Conservation (phyloP, 1,284 basidiomycete genomes). For the Amylostereum chailletii region DNA sequence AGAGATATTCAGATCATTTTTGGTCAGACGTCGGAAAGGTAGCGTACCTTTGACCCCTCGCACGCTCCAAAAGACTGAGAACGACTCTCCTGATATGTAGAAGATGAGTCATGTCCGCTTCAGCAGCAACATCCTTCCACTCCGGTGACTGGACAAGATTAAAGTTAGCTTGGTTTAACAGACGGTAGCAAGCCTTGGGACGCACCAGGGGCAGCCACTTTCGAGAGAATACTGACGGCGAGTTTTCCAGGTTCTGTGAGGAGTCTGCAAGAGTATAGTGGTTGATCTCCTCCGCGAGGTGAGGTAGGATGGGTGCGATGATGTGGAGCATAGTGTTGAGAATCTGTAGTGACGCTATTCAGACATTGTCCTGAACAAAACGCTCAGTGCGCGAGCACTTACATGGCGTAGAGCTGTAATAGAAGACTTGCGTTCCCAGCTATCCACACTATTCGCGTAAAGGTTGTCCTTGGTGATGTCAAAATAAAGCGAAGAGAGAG, state of each 20-base stretch:
- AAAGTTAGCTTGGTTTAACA: background rate
- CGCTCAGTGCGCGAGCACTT: constrained; percentile 11
- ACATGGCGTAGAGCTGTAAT: constrained; percentile 73
- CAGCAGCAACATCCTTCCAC: constrained; percentile 47
- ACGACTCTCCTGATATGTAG: constrained; percentile 48
- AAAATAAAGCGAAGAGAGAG: constrained; percentile 81
- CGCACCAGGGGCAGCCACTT: constrained; percentile 56
- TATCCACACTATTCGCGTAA: constrained; percentile 61
- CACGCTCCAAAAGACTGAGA: constrained; percentile 58
- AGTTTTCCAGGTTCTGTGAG: constrained; percentile 11
- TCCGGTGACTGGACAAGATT: constrained; percentile 28
- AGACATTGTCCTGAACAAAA: background rate
- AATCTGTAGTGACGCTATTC: constrained; percentile 34
- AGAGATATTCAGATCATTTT: background rate
- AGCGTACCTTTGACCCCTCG: constrained; percentile 58
- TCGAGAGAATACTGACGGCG: constrained; percentile 51
- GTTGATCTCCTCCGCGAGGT: constrained; percentile 86
- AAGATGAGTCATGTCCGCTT: constrained; percentile 51
- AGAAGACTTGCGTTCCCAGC: constrained; percentile 51
- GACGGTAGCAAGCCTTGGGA: constrained; percentile 1
- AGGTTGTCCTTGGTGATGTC: constrained; percentile 88
- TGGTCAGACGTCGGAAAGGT: background rate
- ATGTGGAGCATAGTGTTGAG: constrained; percentile 64
- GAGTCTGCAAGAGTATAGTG: background rate
- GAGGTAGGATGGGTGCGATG: constrained; percentile 84